Percentiles rank a stretch among this genome's conserved stretches.
Conservation (phyloP, 768 basidiomycete species). For the Termitomyces sp. region DNA sequence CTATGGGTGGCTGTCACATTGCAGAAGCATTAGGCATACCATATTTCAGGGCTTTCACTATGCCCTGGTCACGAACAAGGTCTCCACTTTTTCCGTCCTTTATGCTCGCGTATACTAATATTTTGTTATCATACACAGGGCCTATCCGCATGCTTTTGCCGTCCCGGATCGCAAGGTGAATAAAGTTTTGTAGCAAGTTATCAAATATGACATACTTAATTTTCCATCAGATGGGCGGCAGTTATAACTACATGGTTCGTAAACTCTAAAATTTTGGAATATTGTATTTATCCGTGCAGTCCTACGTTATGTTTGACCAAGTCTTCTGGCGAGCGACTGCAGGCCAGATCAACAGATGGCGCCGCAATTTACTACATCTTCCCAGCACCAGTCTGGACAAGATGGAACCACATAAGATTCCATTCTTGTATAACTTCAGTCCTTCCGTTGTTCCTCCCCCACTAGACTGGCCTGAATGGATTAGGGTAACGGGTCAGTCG, state of each 20-base stretch:
- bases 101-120: constrained; percentile 4
- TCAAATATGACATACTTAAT: not conserved
- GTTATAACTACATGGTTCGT: constrained; percentile 96
- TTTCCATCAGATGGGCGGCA: constrained; percentile 79
- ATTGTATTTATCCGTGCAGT: constrained; percentile 37
- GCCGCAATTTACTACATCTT: constrained; percentile 71
- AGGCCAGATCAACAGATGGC: constrained; percentile 94
- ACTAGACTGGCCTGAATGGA: constrained; percentile 99
- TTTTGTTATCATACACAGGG: constrained; percentile 38
- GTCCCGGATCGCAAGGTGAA: constrained; percentile 90
- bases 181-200: not conserved
- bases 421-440: constrained; percentile 97
- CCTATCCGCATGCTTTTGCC: constrained; percentile 97
- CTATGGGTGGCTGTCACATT: constrained; percentile 97
- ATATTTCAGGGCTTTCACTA: constrained; percentile 94
- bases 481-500: constrained; percentile 76
- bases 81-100: constrained; percentile 18
- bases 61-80: constrained; percentile 97
- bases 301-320: constrained; percentile 97
- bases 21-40: constrained; percentile 93
- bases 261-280: constrained; percentile 1
- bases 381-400: constrained; percentile 85
- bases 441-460: constrained; percentile 88
- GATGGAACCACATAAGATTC: constrained; percentile 97
- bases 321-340: constrained; percentile 96